Percentiles rank a stretch among this genome's conserved stretches.
Conservation (phyloP, 2,329 filamentous ascomycete species). For the Aspergillus hiratsukae region DNA sequence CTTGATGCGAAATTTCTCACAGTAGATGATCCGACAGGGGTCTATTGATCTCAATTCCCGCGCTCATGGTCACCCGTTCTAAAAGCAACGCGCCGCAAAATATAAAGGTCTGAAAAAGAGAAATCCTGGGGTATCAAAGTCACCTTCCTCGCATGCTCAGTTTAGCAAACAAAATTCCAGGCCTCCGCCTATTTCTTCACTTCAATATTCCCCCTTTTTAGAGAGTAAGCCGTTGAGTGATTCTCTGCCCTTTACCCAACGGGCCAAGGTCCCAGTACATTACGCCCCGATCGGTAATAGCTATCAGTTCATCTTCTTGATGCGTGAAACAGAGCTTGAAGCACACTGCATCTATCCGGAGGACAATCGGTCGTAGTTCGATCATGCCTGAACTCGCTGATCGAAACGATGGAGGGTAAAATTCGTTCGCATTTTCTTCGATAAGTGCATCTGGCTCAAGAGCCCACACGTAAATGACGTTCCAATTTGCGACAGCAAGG, state of each 20-base stretch:
- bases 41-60: background rate
- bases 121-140: background rate
- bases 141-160: background rate
- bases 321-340: conserved; percentile 33
- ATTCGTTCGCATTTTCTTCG: conserved; percentile 23
- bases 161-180: background rate
- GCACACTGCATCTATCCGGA: conserved; percentile 36
- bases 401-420: conserved; percentile 30
- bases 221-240: conserved; percentile 5
- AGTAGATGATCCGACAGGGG: background rate
- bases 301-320: conserved; percentile 36
- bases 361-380: conserved; percentile 29
- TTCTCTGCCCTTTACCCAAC: conserved; percentile 21
- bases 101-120: background rate
- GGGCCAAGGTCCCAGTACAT: conserved; percentile 36
- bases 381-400: conserved; percentile 17
- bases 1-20: too few species aligned
- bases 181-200: background rate
- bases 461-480: conserved; percentile 38
- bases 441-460: conserved; percentile 36
- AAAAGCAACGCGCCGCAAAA: background rate
- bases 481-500: conserved; percentile 41
- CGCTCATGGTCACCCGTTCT: background rate
- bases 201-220: background rate
- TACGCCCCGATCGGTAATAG: conserved; percentile 40